Base-by-base conservation (phyloP, 2,329 filamentous ascomycete species). In the Xylaria sp. region DNA sequence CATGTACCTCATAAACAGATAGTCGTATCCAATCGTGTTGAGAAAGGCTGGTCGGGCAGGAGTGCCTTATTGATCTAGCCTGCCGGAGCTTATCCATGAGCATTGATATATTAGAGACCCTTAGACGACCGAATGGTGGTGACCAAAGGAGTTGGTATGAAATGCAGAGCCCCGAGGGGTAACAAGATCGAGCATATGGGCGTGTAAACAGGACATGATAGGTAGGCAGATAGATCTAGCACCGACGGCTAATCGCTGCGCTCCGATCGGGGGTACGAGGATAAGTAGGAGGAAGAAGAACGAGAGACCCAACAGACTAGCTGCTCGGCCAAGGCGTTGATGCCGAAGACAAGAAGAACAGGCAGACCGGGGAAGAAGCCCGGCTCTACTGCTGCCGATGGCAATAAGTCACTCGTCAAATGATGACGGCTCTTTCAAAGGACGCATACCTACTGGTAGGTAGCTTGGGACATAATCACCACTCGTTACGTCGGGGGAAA, bases 371-470 rank as follows among this genome's bases (percentile, higher is more conserved):
- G 28, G 25, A 44, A 54, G 57, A 39, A 37, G 37, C n/a, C 55
- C 15, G 37, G 39, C 55, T 46, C 15, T 25, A 18, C 15, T 61
- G 8, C 25, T 66, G 63, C 56, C 56, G 56, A 46, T 34, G 56
- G 56, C 56, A 66, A 37, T 32, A 39, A 37, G 5, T 37, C 37
- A n/a, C 39, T 48, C 28, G 50, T 66, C 64, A 55, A 37, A 2
- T 32, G 39, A 58, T 25, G 15, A 18, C 1, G 55, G 12, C 23
- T 32, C 18, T 32, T 18, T 23, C 18, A 2, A 23, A 37, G 52
- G 52, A 15, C 18, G 28, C 28, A 28, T 28, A 28, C 28, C 28
- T 28, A 28, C 28, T 28, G 5, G 5, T 28, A 28, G 28, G 28
- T 28, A 28, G 28, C 28, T 28, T 6, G 28, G 28, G 28, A 37